phyloP scores from a whole-genome alignment of 192 early-diverging fungal genomes.

The Coemansia sp. region DNA sequence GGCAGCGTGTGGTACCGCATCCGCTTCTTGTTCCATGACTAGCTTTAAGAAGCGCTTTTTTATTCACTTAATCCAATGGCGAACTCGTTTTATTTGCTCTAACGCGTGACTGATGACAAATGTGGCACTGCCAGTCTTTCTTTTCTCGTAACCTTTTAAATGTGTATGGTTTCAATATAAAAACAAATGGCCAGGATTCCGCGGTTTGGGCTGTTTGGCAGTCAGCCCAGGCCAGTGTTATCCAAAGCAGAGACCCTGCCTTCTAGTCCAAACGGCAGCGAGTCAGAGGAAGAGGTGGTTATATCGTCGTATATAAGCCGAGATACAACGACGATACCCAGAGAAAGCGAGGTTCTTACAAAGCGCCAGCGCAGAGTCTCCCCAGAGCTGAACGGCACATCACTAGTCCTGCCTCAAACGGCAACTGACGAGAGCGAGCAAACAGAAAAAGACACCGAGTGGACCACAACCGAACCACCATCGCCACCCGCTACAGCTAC shows the following conservation, averaged over 20 bases:
- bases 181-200: slow-evolving; percentile 11
- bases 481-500: not conserved
- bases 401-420: not conserved
- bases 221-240: not conserved
- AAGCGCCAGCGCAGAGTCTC: not conserved
- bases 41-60: not conserved
- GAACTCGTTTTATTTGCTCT: not conserved
- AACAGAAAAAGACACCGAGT: not conserved
- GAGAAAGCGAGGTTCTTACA: not conserved
- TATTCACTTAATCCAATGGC: not conserved
- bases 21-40: slow-evolving; percentile 46
- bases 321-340: not conserved
- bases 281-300: not conserved
- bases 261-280: not conserved
- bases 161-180: not conserved
- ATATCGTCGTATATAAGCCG: not conserved
- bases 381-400: not conserved
- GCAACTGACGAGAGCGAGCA: not conserved
- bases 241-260: not conserved
- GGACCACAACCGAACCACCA: not conserved
- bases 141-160: not conserved
- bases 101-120: not conserved
- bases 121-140: not conserved
- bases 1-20: slow-evolving; percentile 74
- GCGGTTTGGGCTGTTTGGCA: slow-evolving; percentile 16